Base-by-base conservation (phyloP, 225 moss, liverwort and hornwort genomes). In the Marchantia paleacea region DNA sequence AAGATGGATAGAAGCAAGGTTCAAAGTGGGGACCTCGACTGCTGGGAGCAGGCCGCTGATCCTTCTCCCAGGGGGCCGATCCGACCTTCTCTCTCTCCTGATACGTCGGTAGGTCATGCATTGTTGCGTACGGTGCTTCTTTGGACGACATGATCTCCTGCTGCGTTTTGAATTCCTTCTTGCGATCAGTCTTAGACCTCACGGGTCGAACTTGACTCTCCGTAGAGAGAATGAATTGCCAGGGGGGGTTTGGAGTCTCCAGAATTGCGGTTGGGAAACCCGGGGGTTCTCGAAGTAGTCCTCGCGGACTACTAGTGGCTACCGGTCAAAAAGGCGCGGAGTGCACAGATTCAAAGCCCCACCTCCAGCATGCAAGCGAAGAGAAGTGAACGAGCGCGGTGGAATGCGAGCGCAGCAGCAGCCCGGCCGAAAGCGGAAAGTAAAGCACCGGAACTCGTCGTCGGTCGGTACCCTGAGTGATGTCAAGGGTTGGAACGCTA, bases 1-100 rank as follows among this genome's bases (percentile, higher is more conserved):
- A 88, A 10, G 88, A 79, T 51, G 85, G 69, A 52, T 24, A 88
- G 76, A 74, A 85, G 14, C 75, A 75, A 22, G 83, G 80, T 14
- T 88, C 85, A 73, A 68, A 30, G 54, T 52, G 52, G 15, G 82
- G 82, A 58, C 69, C 81, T 67, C 81, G 80, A 64, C 39, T 81
- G 75, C 65, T 76, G 30, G 79, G 85, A 20, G 83, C 75, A 22
- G 87, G 80, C 25, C 83, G 75, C 81, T 88, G 81, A 72, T 88
- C 88, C 67, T 83, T 88, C 67, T 85, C 85, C 88, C 88, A 88
- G 10, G 88, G 88, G 20, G 88, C 88, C 58, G 88, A 85, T 83
- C 82, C 88, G 30, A 75, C 88, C 81, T 88, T 88, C 76, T 88
- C 88, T 65, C 88, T 81, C 81, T 88, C 88, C 75, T 88, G 85